Percentiles rank a stretch among this genome's conserved stretches.
Evolutionary conservation across 2,329 filamentous ascomycete species (phyloP).

Genomic region (Canariomyces notabilis): DNA sequence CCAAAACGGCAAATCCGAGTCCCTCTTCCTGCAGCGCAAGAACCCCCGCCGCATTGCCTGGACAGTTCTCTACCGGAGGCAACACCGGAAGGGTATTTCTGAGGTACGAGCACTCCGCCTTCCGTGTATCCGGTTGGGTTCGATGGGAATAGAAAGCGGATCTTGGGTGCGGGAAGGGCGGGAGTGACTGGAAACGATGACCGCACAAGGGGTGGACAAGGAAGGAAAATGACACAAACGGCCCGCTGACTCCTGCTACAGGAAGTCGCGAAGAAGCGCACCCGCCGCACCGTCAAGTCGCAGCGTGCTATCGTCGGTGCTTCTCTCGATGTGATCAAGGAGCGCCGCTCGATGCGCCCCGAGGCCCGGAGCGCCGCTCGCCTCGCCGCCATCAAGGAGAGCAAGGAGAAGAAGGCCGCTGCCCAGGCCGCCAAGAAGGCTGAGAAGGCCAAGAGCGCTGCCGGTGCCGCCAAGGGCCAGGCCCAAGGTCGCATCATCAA

Average conservation of each 20-base stretch:
- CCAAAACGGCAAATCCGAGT: constrained; percentile 99
- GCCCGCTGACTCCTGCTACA: constrained; percentile 49
- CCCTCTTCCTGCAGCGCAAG: constrained; percentile 99
- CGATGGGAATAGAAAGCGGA: constrained; percentile 1
- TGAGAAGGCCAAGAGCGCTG: constrained; percentile 94
- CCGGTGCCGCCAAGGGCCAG: constrained; percentile 69
- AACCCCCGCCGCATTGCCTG: constrained; percentile 99
- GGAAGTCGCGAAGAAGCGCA: constrained; percentile 99
- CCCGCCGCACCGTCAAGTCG: constrained; percentile 94
- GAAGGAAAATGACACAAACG: constrained; percentile 2
- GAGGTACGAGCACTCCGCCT: constrained; percentile 65
- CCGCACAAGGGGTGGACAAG: constrained; percentile 1
- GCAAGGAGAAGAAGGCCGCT: constrained; percentile 96
- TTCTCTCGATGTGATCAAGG: constrained; percentile 99
- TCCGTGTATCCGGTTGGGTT: constrained; percentile 1
- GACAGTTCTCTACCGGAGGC: constrained; percentile 96
- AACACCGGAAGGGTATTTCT: constrained; percentile 99
- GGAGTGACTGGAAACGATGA: background rate
- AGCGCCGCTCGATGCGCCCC: constrained; percentile 89
- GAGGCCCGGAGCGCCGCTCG: constrained; percentile 93
- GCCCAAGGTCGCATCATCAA: constrained; percentile 68
- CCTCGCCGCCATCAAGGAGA: constrained; percentile 85
- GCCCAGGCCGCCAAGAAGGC: constrained; percentile 92
- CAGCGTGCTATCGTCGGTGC: constrained; percentile 99
- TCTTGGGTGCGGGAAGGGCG: background rate